These are phyloP conservation scores for Oldenlandia corymbosa DNA, from an alignment of 257 asterid species.

Conservation along the genomic window DNA sequence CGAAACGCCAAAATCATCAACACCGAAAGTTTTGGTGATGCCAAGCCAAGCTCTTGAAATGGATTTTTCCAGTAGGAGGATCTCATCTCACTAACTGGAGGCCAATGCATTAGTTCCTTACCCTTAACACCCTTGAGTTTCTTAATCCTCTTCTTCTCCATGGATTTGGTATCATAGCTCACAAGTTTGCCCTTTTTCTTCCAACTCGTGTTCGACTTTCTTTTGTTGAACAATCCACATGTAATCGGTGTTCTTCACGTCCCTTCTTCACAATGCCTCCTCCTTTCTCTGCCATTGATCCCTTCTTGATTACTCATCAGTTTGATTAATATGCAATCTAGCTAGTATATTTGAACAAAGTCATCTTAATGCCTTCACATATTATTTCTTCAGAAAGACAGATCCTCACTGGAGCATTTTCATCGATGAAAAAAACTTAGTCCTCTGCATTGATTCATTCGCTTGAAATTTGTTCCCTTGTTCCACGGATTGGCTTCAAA, in stretches of 20 bases:
- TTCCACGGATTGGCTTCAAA: too few relatives aligned
- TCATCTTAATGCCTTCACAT: too few relatives aligned
- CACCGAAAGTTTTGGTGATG: constrained; percentile 60
- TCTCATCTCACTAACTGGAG: constrained; percentile 52
- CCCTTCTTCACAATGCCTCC: constrained; percentile 23
- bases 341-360: too few relatives aligned
- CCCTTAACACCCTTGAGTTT: constrained; percentile 73
- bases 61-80: constrained; percentile 52
- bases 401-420: too few relatives aligned
- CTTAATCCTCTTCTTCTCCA: constrained; percentile 59
- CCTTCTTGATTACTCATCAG: too few relatives aligned
- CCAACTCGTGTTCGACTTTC: constrained; percentile 54
- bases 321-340: too few relatives aligned
- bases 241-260: constrained; percentile 41
- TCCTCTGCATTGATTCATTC: too few relatives aligned
- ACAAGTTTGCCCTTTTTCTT: constrained; percentile 53
- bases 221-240: constrained; percentile 63
- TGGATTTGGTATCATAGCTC: constrained; percentile 42
- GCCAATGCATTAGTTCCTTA: constrained; percentile 64
- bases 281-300: constrained; percentile 14
- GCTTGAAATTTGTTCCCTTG: too few relatives aligned
- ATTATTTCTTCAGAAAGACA: too few relatives aligned
- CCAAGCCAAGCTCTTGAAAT: constrained; percentile 73
- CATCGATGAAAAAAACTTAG: too few relatives aligned
- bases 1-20: constrained; percentile 56